Evolutionary conservation across 345 rosid species (phyloP), one percentile per base, ranked within the genome.

Genomic region (Erodium maritimum): DNA sequence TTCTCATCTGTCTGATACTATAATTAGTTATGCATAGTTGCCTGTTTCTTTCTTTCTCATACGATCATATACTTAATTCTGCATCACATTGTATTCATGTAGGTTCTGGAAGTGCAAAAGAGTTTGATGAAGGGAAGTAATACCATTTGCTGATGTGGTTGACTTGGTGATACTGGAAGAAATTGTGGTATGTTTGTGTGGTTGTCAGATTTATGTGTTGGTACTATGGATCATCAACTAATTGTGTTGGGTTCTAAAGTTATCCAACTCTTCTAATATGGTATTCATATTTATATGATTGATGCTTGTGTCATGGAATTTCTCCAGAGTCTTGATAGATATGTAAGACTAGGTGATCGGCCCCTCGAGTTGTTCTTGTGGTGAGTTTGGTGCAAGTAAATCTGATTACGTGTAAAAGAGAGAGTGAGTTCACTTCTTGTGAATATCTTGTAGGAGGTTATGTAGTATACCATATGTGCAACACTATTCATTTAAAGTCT

Each of bases 281-380:
- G 55, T 63, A 18, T 3, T 57, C 21, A 68, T 62, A 57, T 56
- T 69, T 63, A 56, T 42, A 33, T 25, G 52, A 57, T 72, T 64
- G 57, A 61, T 64, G 65, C 65, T 66, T 21, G 68, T 58, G 55
- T 37, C 29, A 82, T 87, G 97, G 97, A 93, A 73, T 93, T 93
- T 75, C 91, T 93, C 21, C 85, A 85, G 78, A 93, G 84, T 68
- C 97, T 96, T 25, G 96, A 93, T 51, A 82, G 61, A 74, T 93
- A 93, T 50, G 57, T 69, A 42, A 79, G 91, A 51, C 75, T 90
- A 54, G 99, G 99, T 65, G 97, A 97, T 33, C 95, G 99, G 59
- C 99, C 97, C 99, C 97, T 25, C 88, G 91, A 57, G 97, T 96
- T 60, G 91, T 93, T 73, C 84, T 93, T 33, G 71, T 93, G 95